Conservation (phyloP, 2,329 filamentous ascomycete genomes). For the Lanzia echinophila region DNA sequence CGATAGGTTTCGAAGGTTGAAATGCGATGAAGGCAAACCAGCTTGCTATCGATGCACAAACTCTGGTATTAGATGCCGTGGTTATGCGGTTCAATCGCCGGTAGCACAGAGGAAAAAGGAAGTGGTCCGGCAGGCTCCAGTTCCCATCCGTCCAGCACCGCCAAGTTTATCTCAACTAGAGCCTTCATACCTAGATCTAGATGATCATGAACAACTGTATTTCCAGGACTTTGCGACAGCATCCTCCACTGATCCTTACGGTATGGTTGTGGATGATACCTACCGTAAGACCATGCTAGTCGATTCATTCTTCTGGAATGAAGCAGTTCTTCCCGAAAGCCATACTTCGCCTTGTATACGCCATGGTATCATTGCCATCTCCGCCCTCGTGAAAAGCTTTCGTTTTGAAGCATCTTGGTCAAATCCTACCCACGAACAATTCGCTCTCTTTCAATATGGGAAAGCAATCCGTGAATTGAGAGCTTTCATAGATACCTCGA, state of each 20-base stretch:
- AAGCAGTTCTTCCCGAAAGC: slow-evolving; percentile 17
- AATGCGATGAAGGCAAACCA: slow-evolving; percentile 26
- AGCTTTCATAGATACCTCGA: slow-evolving; percentile 12
- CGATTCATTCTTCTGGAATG: slow-evolving; percentile 45
- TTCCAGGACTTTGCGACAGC: slow-evolving; percentile 23
- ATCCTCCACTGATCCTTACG: slow-evolving; percentile 11
- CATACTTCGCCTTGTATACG: slow-evolving; percentile 17
- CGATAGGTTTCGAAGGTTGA: slow-evolving; percentile 25
- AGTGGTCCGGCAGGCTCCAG: slow-evolving; percentile 3
- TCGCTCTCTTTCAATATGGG: slow-evolving; percentile 23
- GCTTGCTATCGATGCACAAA: slow-evolving; percentile 23
- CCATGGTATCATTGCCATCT: slow-evolving; percentile 24
- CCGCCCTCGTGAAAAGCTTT: slow-evolving; percentile 19
- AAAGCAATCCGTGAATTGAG: slow-evolving; percentile 22
- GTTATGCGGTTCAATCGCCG: slow-evolving; percentile 18
- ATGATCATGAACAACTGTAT: slow-evolving; percentile 19
- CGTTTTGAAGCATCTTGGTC: background rate
- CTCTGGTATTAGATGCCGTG: slow-evolving; percentile 26
- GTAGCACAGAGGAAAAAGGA: slow-evolving; percentile 4
- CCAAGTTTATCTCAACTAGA: slow-evolving; percentile 10
- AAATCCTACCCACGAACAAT: slow-evolving; percentile 18
- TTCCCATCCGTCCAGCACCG: slow-evolving; percentile 13
- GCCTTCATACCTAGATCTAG: slow-evolving; percentile 9
- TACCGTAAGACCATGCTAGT: background rate
- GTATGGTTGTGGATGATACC: background rate